These are phyloP conservation scores for Rosa chinensis DNA, from an alignment of 306 rosid genomes.

Conservation along the genomic window DNA sequence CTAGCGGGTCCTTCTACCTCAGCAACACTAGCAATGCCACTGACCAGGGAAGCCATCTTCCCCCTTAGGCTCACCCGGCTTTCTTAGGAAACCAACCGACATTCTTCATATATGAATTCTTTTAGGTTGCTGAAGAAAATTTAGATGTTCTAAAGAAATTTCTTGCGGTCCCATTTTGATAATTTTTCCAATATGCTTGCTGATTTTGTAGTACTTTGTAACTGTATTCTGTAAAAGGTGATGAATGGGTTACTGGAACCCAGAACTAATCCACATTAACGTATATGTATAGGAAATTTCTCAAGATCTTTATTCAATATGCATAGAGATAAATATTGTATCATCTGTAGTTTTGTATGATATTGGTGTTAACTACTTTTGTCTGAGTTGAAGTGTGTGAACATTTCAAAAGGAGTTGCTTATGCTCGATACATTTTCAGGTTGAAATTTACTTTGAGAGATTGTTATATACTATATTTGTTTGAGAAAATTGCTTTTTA, in stretches of 20 bases:
- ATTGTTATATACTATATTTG: too few species aligned
- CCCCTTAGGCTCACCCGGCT: constrained; percentile 20
- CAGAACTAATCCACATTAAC: neutral
- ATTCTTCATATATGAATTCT: constrained; percentile 12
- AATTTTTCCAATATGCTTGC: neutral
- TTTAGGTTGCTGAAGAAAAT: constrained; percentile 19
- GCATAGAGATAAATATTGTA: neutral
- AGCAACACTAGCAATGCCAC: constrained; percentile 23
- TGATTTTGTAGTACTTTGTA: constrained; percentile 16
- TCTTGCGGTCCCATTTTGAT: neutral
- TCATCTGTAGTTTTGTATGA: neutral
- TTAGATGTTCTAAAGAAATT: neutral
- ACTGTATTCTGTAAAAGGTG: constrained; percentile 8
- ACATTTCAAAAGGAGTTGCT: neutral
- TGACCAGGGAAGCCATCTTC: constrained; percentile 36
- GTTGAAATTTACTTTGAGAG: too few species aligned
- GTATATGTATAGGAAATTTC: neutral
- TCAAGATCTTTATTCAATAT: neutral
- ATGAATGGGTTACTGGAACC: neutral
- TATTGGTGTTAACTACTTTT: neutral
- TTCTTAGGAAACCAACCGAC: constrained; percentile 6
- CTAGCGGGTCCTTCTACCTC: constrained; percentile 33
- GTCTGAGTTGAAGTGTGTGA: neutral
- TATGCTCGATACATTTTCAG: constrained; percentile 7
- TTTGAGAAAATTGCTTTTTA: too few species aligned